These are phyloP conservation scores for Plasmodium relictum DNA, from an alignment of 169 alveolate species.

Conservation along the genomic window DNA sequence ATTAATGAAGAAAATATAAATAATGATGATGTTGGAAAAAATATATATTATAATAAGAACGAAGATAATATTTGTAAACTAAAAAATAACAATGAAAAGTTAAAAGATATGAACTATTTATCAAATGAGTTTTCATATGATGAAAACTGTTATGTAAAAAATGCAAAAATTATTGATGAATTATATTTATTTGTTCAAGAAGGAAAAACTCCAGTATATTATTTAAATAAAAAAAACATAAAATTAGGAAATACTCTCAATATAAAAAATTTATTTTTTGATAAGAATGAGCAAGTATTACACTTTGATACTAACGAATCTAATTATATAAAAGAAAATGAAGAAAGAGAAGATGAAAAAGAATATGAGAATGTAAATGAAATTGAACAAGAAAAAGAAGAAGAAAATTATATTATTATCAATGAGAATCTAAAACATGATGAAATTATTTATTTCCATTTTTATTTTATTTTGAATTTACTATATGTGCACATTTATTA, in stretches of 20 bases:
- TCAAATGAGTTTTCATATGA: no score
- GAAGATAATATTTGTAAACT: no score
- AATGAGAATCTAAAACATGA: not conserved
- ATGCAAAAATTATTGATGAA: not conserved
- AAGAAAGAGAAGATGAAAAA: not conserved
- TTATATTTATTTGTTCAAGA: not conserved
- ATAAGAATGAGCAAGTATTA: not conserved
- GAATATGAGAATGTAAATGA: not conserved
- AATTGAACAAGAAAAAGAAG: not conserved
- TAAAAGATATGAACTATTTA: no score
- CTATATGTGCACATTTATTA: not conserved
- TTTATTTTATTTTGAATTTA: slow-evolving; percentile 4
- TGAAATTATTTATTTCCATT: slow-evolving; percentile 4
- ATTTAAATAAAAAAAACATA: not conserved
- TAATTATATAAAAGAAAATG: not conserved
- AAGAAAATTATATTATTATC: not conserved
- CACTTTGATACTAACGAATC: not conserved
- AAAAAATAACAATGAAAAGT: no score
- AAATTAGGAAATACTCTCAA: not conserved
- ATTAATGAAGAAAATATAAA: not conserved
- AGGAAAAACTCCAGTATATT: not conserved
- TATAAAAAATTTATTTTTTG: not conserved
- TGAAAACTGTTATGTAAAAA: no score
- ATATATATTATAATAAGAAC: no score
- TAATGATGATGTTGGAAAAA: not conserved